Evolutionary conservation across 805 yeast species (phyloP).

Genomic region (Yamadazyma laniorum): DNA sequence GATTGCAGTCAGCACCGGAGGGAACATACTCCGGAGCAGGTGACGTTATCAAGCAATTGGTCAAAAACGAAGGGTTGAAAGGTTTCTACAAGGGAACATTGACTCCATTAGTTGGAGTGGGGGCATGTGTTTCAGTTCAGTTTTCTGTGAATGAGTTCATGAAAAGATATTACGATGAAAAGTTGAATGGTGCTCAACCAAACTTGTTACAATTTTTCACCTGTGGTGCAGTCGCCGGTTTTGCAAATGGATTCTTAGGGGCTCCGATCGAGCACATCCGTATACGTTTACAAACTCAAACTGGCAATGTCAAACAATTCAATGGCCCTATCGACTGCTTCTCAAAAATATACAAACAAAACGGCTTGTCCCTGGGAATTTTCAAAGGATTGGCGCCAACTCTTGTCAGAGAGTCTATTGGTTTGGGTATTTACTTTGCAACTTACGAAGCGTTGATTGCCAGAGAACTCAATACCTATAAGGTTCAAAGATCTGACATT

Average conservation of each 20-base stretch:
- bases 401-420: slow-evolving; percentile 77
- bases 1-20: slow-evolving; percentile 83
- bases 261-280: slow-evolving; percentile 95
- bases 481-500: slow-evolving; percentile 60
- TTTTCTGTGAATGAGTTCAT: slow-evolving; percentile 92
- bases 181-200: slow-evolving; percentile 46
- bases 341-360: slow-evolving; percentile 49
- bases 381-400: slow-evolving; percentile 86
- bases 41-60: slow-evolving; percentile 70
- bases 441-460: slow-evolving; percentile 88
- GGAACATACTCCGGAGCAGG: slow-evolving; percentile 71
- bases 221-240: slow-evolving; percentile 90
- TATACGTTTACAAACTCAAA: slow-evolving; percentile 89
- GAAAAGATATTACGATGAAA: slow-evolving; percentile 70
- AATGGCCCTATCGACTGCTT: slow-evolving; percentile 76
- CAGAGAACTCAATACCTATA: slow-evolving; percentile 49
- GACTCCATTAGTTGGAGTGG: slow-evolving; percentile 57
- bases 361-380: slow-evolving; percentile 55
- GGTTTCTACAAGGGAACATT: slow-evolving; percentile 48
- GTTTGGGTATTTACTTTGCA: slow-evolving; percentile 84
- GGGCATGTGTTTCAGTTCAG: slow-evolving; percentile 95
- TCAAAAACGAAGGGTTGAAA: slow-evolving; percentile 44
- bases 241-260: slow-evolving; percentile 85
- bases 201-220: slow-evolving; percentile 66
- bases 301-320: slow-evolving; percentile 48